A percentile compares a stretch with the other conserved stretches of the same genome.
These are phyloP conservation scores for Sugiyamaella sp. DNA, from an alignment of 1,139 yeast species.

Conservation along the genomic window DNA sequence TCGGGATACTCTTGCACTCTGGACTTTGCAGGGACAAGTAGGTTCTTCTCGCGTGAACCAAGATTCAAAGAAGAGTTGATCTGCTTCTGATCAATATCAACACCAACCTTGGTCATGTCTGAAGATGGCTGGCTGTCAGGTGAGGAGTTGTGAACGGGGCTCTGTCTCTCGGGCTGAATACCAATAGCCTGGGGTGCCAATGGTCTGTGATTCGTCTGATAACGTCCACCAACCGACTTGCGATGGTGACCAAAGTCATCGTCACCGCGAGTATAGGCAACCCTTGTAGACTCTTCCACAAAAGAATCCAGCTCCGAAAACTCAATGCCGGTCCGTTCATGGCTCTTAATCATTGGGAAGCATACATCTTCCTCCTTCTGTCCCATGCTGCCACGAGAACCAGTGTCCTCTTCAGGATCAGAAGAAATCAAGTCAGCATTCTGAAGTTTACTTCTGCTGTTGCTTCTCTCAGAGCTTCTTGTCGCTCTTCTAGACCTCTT, in stretches of 20 bases:
- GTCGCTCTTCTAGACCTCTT: constrained; percentile 31
- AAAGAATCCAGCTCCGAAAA: constrained; percentile 45
- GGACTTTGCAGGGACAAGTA: constrained; percentile 6
- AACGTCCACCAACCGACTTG: constrained; percentile 6
- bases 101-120: constrained; percentile 21
- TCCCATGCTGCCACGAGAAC: constrained; percentile 38
- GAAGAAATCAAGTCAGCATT: constrained; percentile 2
- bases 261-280: not conserved
- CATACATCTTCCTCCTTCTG: constrained; percentile 94
- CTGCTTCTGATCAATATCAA: constrained; percentile 15
- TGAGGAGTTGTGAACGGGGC: not conserved
- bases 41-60: constrained; percentile 8
- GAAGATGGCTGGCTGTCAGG: constrained; percentile 23
- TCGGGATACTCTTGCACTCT: constrained; percentile 2
- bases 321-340: constrained; percentile 41
- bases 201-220: constrained; percentile 22
- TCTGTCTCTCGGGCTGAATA: constrained; percentile 13
- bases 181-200: constrained; percentile 22
- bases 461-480: constrained; percentile 26
- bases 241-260: constrained; percentile 6
- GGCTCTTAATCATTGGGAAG: constrained; percentile 83
- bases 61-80: constrained; percentile 9
- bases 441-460: constrained; percentile 11
- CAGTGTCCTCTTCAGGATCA: constrained; percentile 27
- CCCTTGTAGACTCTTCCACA: constrained; percentile 30